Conservation (phyloP, 805 yeast species). For the Yamadazyma takamatsuzukensis region DNA sequence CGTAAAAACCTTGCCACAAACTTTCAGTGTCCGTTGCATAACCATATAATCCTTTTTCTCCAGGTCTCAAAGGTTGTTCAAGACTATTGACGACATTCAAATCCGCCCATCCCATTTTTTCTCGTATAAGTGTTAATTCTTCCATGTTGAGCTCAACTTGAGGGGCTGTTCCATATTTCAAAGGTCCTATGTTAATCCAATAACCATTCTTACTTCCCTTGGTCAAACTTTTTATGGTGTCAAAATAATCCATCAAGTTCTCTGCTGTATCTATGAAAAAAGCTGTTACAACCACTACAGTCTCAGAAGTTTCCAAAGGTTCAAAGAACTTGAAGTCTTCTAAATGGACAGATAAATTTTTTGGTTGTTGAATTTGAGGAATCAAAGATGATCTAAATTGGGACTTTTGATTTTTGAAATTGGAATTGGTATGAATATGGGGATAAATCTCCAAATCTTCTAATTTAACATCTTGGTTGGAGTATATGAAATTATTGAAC, state of each 20-base stretch:
- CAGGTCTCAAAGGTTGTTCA: conserved; percentile 5
- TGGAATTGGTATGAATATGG: conserved; percentile 61
- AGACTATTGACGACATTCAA: conserved; percentile 11
- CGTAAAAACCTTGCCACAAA: conserved; percentile 77
- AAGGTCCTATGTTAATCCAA: conserved; percentile 92
- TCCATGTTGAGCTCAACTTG: conserved; percentile 67
- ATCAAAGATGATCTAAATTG: conserved; percentile 48
- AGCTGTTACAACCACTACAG: conserved; percentile 58
- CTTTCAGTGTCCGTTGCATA: conserved; percentile 65
- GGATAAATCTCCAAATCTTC: conserved; percentile 34
- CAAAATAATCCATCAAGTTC: conserved; percentile 71
- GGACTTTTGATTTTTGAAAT: conserved; percentile 45
- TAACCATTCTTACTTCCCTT: conserved; percentile 40
- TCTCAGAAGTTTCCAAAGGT: conserved; percentile 28
- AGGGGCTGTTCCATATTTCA: conserved; percentile 87
- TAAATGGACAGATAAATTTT: conserved; percentile 44
- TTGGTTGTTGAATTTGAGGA: conserved; percentile 36
- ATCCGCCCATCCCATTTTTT: conserved; percentile 59
- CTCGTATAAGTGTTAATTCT: conserved; percentile 58
- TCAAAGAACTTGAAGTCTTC: conserved; percentile 65
- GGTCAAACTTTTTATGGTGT: conserved; percentile 45
- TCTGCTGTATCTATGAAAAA: conserved; percentile 94
- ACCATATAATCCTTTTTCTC: conserved; percentile 42
- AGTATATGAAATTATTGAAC: conserved; percentile 58
- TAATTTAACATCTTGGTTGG: conserved; percentile 15